Evolutionary conservation across 2,329 filamentous ascomycete genomes (phyloP).

Genomic region (Fusarium abutilonis): DNA sequence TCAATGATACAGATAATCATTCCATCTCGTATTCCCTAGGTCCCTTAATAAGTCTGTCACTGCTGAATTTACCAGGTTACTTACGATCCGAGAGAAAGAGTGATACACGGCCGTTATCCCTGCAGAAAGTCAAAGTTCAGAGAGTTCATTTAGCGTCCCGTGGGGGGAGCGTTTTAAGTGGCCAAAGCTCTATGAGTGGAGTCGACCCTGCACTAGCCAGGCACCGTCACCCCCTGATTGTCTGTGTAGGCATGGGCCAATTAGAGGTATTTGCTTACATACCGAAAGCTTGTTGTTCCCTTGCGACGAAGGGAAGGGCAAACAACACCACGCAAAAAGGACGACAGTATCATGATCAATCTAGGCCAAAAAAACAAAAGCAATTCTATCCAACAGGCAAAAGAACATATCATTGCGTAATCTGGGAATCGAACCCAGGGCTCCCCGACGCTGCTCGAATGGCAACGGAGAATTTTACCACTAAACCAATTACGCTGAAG

Average conservation of each 20-base stretch:
- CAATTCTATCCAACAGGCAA: not conserved
- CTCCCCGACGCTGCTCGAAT: slow-evolving; percentile 28
- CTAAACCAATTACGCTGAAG: slow-evolving; percentile 29
- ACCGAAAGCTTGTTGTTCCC: slow-evolving; percentile 3
- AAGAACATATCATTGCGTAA: slow-evolving; percentile 9
- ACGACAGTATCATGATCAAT: not conserved
- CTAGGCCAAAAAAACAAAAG: not conserved
- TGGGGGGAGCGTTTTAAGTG: slow-evolving; percentile 7
- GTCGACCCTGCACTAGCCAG: slow-evolving; percentile 29
- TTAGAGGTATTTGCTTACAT: slow-evolving; percentile 21
- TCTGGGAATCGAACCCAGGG: slow-evolving; percentile 30
- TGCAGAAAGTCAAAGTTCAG: not conserved
- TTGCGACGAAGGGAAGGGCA: not conserved
- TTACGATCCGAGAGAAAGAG: not conserved
- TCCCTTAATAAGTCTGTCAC: not conserved
- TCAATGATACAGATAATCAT: not conserved
- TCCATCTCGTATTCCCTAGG: not conserved
- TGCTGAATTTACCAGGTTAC: not conserved
- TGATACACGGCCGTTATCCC: not conserved
- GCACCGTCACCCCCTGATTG: slow-evolving; percentile 12
- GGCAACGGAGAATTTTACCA: slow-evolving; percentile 34
- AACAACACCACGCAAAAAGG: not conserved
- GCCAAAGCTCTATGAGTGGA: slow-evolving; percentile 1
- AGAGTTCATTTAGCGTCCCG: slow-evolving; percentile 13
- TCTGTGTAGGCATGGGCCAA: slow-evolving; percentile 11